A percentile compares a stretch with the other conserved stretches of the same genome.
Conservation (phyloP, 306 rosid species). For the Corylus americana region DNA sequence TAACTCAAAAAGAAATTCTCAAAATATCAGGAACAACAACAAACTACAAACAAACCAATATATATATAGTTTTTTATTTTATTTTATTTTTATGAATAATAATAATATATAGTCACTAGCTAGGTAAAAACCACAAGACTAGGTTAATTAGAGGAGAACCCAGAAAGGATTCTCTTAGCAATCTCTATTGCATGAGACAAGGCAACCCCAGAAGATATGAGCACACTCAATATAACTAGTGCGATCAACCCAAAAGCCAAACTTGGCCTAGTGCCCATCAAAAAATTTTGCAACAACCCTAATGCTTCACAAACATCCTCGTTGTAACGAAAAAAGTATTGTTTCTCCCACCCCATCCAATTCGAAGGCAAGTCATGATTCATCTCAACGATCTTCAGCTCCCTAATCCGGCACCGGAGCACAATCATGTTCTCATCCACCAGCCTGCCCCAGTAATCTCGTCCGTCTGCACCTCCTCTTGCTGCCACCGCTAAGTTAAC, state of each 20-base stretch:
- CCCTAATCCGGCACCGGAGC: slow-evolving; percentile 30
- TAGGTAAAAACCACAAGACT: too few relatives aligned
- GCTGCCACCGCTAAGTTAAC: neutral
- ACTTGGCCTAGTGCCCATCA: slow-evolving; percentile 33
- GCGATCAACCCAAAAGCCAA: slow-evolving; percentile 15
- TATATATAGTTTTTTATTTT: too few relatives aligned
- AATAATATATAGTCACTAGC: too few relatives aligned
- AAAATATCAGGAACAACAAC: too few relatives aligned
- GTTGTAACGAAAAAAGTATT: slow-evolving; percentile 10
- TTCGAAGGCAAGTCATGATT: slow-evolving; percentile 4
- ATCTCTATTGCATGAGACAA: slow-evolving; percentile 20
- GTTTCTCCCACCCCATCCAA: slow-evolving; percentile 38
- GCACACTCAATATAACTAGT: slow-evolving; percentile 16
- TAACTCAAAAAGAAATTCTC: too few relatives aligned
- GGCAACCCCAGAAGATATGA: slow-evolving; percentile 13
- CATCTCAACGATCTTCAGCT: slow-evolving; percentile 31
- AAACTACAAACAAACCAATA: too few relatives aligned
- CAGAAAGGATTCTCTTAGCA: neutral
- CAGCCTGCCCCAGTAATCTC: slow-evolving; percentile 3
- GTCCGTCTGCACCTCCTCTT: neutral
- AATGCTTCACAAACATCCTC: slow-evolving; percentile 31
- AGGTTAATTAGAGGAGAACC: neutral
- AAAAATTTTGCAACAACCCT: slow-evolving; percentile 24
- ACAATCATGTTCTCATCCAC: slow-evolving; percentile 43
- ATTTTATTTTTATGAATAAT: too few relatives aligned